phyloP scores from a whole-genome alignment of 1,139 yeast genomes.

The Saccharomycopsis hybrid region DNA sequence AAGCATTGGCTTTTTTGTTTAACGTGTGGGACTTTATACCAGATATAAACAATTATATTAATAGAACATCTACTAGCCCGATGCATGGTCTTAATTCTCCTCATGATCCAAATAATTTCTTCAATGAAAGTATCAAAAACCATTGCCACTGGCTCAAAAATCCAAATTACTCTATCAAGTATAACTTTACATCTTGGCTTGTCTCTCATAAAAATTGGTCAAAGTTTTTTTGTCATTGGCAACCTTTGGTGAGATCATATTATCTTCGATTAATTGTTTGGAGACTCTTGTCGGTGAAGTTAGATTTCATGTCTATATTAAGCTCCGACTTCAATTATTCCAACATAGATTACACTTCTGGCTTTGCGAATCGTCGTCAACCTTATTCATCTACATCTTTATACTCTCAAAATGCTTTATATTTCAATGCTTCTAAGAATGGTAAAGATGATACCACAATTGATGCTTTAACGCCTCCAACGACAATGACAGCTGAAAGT shows the following conservation, averaged over 20 bases:
- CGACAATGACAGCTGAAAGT: not conserved
- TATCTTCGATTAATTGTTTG: constrained; percentile 64
- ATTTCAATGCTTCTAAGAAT: constrained; percentile 12
- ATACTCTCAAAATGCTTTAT: constrained; percentile 19
- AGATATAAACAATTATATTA: constrained; percentile 21
- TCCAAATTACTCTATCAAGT: constrained; percentile 36
- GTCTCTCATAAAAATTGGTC: constrained; percentile 44
- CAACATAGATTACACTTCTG: not conserved
- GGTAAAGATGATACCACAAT: constrained; percentile 1
- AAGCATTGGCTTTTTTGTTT: constrained; percentile 60
- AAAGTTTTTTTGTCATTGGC: constrained; percentile 68
- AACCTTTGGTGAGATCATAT: constrained; percentile 66
- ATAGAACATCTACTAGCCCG: not conserved
- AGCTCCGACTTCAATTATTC: not conserved
- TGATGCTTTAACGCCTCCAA: not conserved
- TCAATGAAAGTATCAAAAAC: not conserved
- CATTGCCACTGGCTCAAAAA: constrained; percentile 33
- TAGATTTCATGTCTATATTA: not conserved
- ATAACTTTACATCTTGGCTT: constrained; percentile 49
- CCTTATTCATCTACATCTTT: not conserved
- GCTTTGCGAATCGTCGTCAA: not conserved
- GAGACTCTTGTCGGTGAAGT: constrained; percentile 34
- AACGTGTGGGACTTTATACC: constrained; percentile 77
- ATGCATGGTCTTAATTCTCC: not conserved
- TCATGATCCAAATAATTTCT: not conserved